phyloP scores from a whole-genome alignment of 495 filamentous ascomycete genomes.

The Penicillium bovifimosum region DNA sequence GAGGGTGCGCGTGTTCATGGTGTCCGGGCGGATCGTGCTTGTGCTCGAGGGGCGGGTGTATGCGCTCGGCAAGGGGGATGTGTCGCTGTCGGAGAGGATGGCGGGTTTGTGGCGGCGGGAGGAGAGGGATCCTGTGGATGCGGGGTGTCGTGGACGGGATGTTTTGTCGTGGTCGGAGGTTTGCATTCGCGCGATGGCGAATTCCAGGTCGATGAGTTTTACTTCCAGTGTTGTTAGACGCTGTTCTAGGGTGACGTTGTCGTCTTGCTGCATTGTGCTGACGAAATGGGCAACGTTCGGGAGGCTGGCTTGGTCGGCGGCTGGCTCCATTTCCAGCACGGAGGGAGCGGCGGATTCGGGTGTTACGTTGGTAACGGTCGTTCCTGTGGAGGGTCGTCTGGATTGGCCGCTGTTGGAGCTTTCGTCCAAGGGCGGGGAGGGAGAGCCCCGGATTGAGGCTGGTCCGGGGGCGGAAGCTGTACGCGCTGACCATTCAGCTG shows the following conservation, averaged over 20 bases:
- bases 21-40: conserved; percentile 35
- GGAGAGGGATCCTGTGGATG: conserved; percentile 9
- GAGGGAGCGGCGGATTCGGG: conserved; percentile 22
- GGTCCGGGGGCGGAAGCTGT: conserved; percentile 16
- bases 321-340: conserved; percentile 12
- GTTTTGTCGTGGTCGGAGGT: conserved; percentile 20
- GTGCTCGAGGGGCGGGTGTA: conserved; percentile 34
- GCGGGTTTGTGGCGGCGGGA: conserved; percentile 25
- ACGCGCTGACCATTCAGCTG: conserved; percentile 24
- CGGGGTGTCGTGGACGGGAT: conserved; percentile 12
- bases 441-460: conserved; percentile 22
- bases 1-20: conserved; percentile 22
- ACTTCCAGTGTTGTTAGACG: conserved; percentile 49
- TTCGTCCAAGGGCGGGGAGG: conserved; percentile 16
- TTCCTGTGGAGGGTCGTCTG: conserved; percentile 26
- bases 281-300: conserved; percentile 41
- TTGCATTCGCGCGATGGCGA: conserved; percentile 50
- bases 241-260: conserved; percentile 45
- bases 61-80: conserved; percentile 13
- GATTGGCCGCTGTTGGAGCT: conserved; percentile 28
- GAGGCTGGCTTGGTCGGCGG: conserved; percentile 22
- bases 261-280: conserved; percentile 42
- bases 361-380: conserved; percentile 29
- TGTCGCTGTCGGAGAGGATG: conserved; percentile 16
- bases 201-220: conserved; percentile 52